Conservation (phyloP, 1,284 basidiomycete species). For the Ganoderma boninense region DNA sequence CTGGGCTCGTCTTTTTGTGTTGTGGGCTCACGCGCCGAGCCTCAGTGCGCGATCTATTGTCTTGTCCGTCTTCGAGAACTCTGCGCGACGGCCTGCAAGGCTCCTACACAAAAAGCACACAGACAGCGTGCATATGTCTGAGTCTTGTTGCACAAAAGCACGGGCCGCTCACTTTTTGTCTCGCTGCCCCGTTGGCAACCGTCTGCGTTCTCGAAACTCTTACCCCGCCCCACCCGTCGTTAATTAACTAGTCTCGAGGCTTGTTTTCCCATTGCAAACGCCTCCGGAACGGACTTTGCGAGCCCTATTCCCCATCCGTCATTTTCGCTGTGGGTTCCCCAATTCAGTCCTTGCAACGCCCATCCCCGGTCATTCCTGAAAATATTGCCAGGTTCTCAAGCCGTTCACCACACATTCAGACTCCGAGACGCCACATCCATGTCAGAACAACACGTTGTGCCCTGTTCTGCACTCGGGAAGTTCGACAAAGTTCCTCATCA, state of each 20-base stretch:
- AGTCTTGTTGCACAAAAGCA: conserved; percentile 33
- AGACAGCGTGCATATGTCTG: conserved; percentile 31
- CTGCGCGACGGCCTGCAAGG: conserved; percentile 19
- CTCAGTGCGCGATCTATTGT: conserved; percentile 36
- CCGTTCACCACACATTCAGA: conserved; percentile 2
- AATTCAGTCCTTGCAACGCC: not conserved
- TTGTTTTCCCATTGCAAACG: not conserved
- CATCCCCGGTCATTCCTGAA: not conserved
- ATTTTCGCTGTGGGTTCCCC: conserved; percentile 8
- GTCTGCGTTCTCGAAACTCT: conserved; percentile 27
- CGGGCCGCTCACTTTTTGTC: conserved; percentile 34
- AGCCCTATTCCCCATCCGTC: not conserved
- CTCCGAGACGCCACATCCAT: conserved; percentile 2
- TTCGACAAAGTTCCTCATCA: not conserved
- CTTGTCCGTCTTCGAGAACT: conserved; percentile 36
- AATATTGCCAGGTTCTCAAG: not conserved
- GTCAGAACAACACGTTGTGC: conserved; percentile 13
- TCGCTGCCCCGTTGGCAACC: conserved; percentile 29
- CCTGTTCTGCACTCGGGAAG: not conserved
- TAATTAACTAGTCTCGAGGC: conserved; percentile 9
- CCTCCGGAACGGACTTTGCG: conserved; percentile 19
- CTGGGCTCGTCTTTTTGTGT: conserved; percentile 40
- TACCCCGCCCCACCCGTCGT: not conserved
- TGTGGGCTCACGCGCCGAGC: conserved; percentile 33
- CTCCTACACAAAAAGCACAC: conserved; percentile 33